These are phyloP conservation scores for Corymbia citriodora DNA, from an alignment of 441 rosid genomes.

Conservation along the genomic window DNA sequence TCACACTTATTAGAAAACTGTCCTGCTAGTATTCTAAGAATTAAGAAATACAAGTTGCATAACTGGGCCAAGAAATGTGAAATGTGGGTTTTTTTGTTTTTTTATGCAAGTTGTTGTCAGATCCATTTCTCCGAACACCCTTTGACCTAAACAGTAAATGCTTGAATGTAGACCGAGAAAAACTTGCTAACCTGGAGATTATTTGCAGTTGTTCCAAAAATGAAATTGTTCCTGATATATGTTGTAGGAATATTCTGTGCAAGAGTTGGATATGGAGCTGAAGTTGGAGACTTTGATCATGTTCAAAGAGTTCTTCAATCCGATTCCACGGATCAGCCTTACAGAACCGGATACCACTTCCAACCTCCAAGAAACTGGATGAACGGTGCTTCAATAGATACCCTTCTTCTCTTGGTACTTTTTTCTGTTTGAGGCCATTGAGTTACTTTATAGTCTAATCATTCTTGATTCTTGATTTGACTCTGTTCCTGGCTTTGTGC, in stretches of 20 bases:
- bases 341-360: constrained; percentile 74
- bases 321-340: constrained; percentile 30
- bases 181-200: background rate
- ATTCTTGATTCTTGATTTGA: background rate
- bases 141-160: background rate
- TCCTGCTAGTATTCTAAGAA: background rate
- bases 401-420: background rate
- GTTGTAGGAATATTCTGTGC: background rate
- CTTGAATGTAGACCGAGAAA: background rate
- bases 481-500: constrained; percentile 5
- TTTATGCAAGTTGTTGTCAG: background rate
- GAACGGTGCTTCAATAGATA: constrained; percentile 41
- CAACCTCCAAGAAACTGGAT: constrained; percentile 89
- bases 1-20: background rate
- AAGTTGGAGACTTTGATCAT: background rate
- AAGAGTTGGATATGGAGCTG: background rate
- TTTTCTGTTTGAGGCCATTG: background rate
- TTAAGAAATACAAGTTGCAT: background rate
- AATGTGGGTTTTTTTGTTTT: background rate
- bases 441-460: background rate
- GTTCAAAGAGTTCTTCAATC: background rate
- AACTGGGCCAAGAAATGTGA: background rate
- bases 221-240: background rate
- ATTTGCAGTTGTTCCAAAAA: background rate
- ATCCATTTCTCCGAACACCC: background rate